phyloP scores from a whole-genome alignment of 768 basidiomycete species.

The Rhizopogon sp. region DNA sequence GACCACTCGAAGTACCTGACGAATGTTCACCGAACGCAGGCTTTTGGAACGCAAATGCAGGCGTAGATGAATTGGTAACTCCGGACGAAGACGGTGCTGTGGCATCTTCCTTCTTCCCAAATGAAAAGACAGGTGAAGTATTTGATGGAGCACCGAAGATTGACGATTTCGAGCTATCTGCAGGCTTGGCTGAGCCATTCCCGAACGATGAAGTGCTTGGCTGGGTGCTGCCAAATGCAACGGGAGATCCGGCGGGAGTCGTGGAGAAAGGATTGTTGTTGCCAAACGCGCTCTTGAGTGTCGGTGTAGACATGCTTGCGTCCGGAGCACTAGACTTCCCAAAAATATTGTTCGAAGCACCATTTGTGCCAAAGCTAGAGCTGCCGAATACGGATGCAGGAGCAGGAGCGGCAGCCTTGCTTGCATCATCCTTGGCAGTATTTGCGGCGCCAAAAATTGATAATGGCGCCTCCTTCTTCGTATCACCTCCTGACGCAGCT shows the following conservation, averaged over 20 bases:
- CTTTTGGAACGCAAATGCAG: conserved; percentile 2
- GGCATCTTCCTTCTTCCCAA: neutral
- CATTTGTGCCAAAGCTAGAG: conserved; percentile 11
- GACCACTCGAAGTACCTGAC: neutral
- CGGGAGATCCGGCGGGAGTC: conserved; percentile 12
- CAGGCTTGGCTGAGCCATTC: conserved; percentile 12
- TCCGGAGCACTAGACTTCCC: conserved; percentile 13
- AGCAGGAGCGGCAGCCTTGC: conserved; percentile 7
- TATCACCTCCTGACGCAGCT: conserved; percentile 13
- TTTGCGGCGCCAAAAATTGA: conserved; percentile 31
- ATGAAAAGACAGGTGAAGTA: conserved; percentile 4
- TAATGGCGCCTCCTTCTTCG: conserved; percentile 21
- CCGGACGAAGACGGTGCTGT: neutral
- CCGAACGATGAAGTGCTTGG: conserved; percentile 15
- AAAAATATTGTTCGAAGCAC: conserved; percentile 10
- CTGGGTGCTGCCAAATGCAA: conserved; percentile 5
- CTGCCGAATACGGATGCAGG: conserved; percentile 18
- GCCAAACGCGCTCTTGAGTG: conserved; percentile 12
- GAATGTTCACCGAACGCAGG: neutral
- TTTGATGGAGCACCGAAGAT: conserved; percentile 10
- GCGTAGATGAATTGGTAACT: conserved; percentile 4
- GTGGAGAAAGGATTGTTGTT: conserved; percentile 10
- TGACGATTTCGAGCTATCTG: conserved; percentile 11
- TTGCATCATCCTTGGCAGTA: conserved; percentile 1
- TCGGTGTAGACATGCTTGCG: conserved; percentile 15